Conservation (phyloP, 1,139 yeast species). For the Candida dubliniensis region DNA sequence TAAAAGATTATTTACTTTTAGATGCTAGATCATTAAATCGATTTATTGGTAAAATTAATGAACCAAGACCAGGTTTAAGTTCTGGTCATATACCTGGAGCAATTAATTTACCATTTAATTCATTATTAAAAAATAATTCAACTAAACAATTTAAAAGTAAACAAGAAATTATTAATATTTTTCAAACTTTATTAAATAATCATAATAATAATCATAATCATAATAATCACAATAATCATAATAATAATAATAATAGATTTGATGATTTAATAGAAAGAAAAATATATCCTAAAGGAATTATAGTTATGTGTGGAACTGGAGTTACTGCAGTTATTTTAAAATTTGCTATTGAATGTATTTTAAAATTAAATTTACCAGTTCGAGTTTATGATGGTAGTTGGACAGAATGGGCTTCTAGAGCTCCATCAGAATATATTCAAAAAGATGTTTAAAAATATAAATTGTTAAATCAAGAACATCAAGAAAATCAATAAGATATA, state of each 20-base stretch:
- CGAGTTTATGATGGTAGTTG: slow-evolving; percentile 92
- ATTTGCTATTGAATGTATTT: slow-evolving; percentile 41
- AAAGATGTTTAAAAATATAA: slow-evolving; percentile 17
- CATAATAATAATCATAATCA: too few species aligned
- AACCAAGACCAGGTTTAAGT: slow-evolving; percentile 82
- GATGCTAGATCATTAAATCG: slow-evolving; percentile 83
- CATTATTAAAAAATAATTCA: slow-evolving; percentile 49
- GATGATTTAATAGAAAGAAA: slow-evolving; percentile 15
- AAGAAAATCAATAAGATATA: too few species aligned
- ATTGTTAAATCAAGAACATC: too few species aligned
- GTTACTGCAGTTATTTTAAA: slow-evolving; percentile 87
- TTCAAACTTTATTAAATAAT: slow-evolving; percentile 41
- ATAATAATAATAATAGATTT: slow-evolving; percentile 21
- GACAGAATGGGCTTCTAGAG: slow-evolving; percentile 66
- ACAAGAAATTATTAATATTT: slow-evolving; percentile 45
- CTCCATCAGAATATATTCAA: slow-evolving; percentile 36
- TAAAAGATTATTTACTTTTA: slow-evolving; percentile 53
- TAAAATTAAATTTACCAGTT: slow-evolving; percentile 65
- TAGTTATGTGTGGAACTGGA: slow-evolving; percentile 94
- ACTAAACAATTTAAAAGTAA: slow-evolving; percentile 51
- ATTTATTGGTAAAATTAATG: slow-evolving; percentile 76
- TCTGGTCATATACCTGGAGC: slow-evolving; percentile 91
- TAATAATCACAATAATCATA: too few species aligned
- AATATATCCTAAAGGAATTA: slow-evolving; percentile 53
- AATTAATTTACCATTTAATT: slow-evolving; percentile 70